Evolutionary conservation across 2,329 filamentous ascomycete genomes (phyloP), one percentile per base, ranked within the genome.

Genomic region (Alternaria angustiovoidea): DNA sequence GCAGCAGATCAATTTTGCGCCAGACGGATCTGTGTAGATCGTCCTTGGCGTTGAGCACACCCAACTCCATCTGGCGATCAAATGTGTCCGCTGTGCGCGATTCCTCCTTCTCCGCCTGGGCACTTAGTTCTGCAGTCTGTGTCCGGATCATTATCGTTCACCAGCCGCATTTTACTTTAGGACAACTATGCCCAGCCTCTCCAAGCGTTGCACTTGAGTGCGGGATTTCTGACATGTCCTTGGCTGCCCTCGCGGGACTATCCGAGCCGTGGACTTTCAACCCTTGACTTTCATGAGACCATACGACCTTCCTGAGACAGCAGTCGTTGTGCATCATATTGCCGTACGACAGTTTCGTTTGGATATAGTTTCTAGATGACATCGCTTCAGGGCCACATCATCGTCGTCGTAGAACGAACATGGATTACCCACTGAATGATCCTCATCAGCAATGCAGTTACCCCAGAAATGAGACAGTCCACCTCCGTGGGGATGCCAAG

Each of bases 21-120:
- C 54, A 59, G 53, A 48, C 48, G 51, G 51, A 60, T 54, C 43
- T 32, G 47, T 55, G 62, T 52, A 61, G 64, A 67, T 65, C 52
- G 46, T 53, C 41, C 64, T 67, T 61, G 62, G 64, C 62, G 52
- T 59, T 64, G 59, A 59, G 57, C 51, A 41, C 48, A 51, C 42
- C 49, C 51, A 49, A 39, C 48, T 46, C 51, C 36, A 54, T 59
- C 58, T 51, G 30, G 32, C 36, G 38, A 43, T 55, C 58, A 54
- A 49, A 51, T 43, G 30, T 58, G 47, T 60, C 51, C 54, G 54
- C 61, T 49, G 48, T 56, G 53, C 46, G 46, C 46, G 8, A 32
- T 39, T 30, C 43, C 34, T 32, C 24, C 24, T 54, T 59, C 36
- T 58, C 47, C 54, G 57, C 51, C 65, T 64, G 57, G 59, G 59